A percentile compares a stretch with the other conserved stretches of the same genome.
These are phyloP conservation scores for Thalassia testudinum DNA, from an alignment of 116 monocot genomes.

Conservation along the genomic window DNA sequence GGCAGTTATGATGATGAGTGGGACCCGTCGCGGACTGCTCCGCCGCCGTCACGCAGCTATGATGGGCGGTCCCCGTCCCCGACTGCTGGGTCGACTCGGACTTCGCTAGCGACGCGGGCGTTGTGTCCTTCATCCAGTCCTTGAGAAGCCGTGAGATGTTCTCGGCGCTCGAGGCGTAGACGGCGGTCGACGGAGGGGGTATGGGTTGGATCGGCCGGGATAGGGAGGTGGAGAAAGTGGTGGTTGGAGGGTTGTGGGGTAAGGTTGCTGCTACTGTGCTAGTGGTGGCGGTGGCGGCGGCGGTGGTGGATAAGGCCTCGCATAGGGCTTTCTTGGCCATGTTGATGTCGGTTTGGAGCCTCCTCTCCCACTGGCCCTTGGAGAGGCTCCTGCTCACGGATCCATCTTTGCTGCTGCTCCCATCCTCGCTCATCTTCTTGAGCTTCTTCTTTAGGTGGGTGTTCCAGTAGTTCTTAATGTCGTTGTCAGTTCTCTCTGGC, in stretches of 20 bases:
- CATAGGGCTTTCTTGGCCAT: conserved; percentile 63
- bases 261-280: too few species aligned
- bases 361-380: conserved; percentile 88
- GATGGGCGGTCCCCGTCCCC: background rate
- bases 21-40: background rate
- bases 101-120: background rate
- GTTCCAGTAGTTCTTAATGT: conserved; percentile 98
- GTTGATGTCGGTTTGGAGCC: conserved; percentile 74
- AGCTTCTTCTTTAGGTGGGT: conserved; percentile 84
- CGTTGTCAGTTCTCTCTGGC: conserved; percentile 88
- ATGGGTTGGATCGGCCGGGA: too few species aligned
- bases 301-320: conserved; percentile 45
- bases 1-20: background rate
- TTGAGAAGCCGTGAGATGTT: conserved; percentile 68
- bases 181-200: background rate
- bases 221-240: too few species aligned
- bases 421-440: conserved; percentile 8
- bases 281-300: conserved; percentile 9
- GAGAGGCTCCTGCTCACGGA: conserved; percentile 6
- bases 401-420: background rate
- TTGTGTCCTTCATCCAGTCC: conserved; percentile 35
- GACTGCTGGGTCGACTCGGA: conserved; percentile 4
- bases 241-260: too few species aligned
- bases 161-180: conserved; percentile 68
- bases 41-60: background rate